Evolutionary conservation across 1,139 yeast species (phyloP).

Genomic region (Debaryomyces singareniensis): DNA sequence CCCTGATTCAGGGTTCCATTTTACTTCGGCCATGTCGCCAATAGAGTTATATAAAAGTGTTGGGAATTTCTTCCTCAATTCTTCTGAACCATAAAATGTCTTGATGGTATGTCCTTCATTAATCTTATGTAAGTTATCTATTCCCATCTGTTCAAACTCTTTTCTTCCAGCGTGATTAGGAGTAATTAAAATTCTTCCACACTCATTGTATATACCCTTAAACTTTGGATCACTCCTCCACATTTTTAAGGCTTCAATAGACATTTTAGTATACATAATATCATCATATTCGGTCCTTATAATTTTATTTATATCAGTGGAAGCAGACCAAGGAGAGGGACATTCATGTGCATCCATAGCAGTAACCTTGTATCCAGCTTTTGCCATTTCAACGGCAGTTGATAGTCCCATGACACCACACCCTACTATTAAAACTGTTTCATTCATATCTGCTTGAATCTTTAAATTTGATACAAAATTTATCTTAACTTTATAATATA

Average conservation of each 20-base stretch:
- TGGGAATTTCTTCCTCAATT: neutral
- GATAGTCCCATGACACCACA: constrained; percentile 12
- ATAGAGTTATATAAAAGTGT: neutral
- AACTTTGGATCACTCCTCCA: constrained; percentile 17
- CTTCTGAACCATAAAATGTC: neutral
- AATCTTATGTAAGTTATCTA: constrained; percentile 3
- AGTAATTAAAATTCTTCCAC: constrained; percentile 6
- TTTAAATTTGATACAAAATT: too few species aligned
- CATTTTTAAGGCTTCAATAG: constrained; percentile 11
- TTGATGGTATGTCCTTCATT: constrained; percentile 8
- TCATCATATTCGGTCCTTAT: constrained; percentile 9
- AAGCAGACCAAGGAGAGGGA: constrained; percentile 10
- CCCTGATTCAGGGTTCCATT: constrained; percentile 9
- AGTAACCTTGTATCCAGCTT: constrained; percentile 4
- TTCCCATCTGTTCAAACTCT: constrained; percentile 1
- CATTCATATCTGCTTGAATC: too few species aligned
- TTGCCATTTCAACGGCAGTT: constrained; percentile 7
- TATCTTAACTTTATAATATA: too few species aligned
- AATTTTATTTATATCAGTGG: constrained; percentile 10
- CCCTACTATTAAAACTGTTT: constrained; percentile 10
- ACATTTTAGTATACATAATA: constrained; percentile 8
- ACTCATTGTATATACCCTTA: constrained; percentile 12
- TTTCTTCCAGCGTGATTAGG: constrained; percentile 1
- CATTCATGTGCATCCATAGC: constrained; percentile 6
- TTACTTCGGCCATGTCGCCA: neutral